A percentile compares a stretch with the other conserved stretches of the same genome.
Conservation (phyloP, 208 protist genomes). For the Crithidia mellificae region DNA sequence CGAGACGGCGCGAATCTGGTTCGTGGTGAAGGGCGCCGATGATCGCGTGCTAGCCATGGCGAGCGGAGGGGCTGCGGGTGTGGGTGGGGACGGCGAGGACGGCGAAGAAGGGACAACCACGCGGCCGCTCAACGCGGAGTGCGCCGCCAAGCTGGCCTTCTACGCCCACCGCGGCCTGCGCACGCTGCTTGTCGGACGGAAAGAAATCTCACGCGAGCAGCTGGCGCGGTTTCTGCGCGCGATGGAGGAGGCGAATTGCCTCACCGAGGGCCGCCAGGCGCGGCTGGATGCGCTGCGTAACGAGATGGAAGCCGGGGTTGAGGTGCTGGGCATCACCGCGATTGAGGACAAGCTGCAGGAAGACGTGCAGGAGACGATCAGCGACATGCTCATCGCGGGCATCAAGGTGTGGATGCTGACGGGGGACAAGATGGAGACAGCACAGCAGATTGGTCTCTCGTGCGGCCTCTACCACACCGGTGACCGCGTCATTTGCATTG, state of each 20-base stretch:
- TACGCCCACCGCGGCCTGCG: conserved; percentile 75
- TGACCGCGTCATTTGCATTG: conserved; percentile 59
- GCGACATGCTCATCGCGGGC: conserved; percentile 65
- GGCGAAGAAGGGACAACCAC: background rate
- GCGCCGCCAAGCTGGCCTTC: conserved; percentile 40
- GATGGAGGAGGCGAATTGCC: conserved; percentile 39
- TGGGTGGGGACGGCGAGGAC: too few species aligned
- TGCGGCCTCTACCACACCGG: conserved; percentile 60
- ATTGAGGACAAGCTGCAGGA: conserved; percentile 98
- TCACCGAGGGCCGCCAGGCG: conserved; percentile 44
- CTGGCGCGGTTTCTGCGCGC: conserved; percentile 40
- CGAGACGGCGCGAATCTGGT: conserved; percentile 35
- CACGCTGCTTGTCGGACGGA: conserved; percentile 74
- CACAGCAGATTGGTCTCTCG: conserved; percentile 94
- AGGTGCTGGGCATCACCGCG: conserved; percentile 92
- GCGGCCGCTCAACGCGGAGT: conserved; percentile 21
- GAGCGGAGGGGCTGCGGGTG: background rate
- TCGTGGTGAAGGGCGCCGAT: conserved; percentile 91
- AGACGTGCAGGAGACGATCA: conserved; percentile 90
- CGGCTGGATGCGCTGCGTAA: conserved; percentile 50
- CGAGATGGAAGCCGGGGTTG: conserved; percentile 84
- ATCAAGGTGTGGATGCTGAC: conserved; percentile 98
- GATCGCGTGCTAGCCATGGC: conserved; percentile 69
- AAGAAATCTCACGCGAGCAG: conserved; percentile 46
- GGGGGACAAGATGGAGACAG: conserved; percentile 98